Percentiles rank a stretch among this genome's conserved stretches.
phyloP scores from a whole-genome alignment of 352 stramenopile species.

The Pythium graminicola region DNA sequence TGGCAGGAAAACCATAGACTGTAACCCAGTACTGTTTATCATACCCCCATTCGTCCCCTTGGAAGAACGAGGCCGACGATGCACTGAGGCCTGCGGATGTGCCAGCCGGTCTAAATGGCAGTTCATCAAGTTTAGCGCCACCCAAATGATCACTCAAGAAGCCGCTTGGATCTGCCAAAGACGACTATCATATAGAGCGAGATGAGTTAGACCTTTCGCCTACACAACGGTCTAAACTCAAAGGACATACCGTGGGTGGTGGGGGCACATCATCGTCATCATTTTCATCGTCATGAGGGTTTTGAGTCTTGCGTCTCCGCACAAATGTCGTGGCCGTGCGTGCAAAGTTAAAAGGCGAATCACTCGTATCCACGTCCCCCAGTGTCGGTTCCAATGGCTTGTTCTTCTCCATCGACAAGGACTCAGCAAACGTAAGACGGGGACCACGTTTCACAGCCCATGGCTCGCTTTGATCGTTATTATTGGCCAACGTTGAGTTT shows the following conservation, averaged over 20 bases:
- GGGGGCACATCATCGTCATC: constrained; percentile 49
- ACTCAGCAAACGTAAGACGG: constrained; percentile 60
- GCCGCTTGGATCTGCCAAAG: constrained; percentile 35
- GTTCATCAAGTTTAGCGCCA: constrained; percentile 5
- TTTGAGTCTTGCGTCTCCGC: constrained; percentile 40
- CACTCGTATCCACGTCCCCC: constrained; percentile 34
- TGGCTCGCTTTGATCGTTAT: constrained; percentile 15
- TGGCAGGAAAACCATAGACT: constrained; percentile 68
- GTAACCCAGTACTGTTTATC: constrained; percentile 84
- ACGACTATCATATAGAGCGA: constrained; percentile 30
- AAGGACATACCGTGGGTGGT: constrained; percentile 39
- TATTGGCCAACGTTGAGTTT: constrained; percentile 30
- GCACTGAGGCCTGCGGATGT: constrained; percentile 8
- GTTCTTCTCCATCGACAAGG: constrained; percentile 56
- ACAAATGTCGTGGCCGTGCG: constrained; percentile 17
- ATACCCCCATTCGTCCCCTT: constrained; percentile 67
- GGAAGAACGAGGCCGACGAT: constrained; percentile 39
- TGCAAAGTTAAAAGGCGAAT: constrained; percentile 60
- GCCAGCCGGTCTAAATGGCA: constrained; percentile 14
- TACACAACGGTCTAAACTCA: too few species aligned
- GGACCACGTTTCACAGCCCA: constrained; percentile 30
- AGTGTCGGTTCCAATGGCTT: constrained; percentile 23
- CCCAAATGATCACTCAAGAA: constrained; percentile 31
- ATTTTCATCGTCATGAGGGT: constrained; percentile 3
- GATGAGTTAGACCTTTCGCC: too few species aligned